These are phyloP conservation scores for Geranium incanum DNA, from an alignment of 441 rosid species.

Conservation along the genomic window DNA sequence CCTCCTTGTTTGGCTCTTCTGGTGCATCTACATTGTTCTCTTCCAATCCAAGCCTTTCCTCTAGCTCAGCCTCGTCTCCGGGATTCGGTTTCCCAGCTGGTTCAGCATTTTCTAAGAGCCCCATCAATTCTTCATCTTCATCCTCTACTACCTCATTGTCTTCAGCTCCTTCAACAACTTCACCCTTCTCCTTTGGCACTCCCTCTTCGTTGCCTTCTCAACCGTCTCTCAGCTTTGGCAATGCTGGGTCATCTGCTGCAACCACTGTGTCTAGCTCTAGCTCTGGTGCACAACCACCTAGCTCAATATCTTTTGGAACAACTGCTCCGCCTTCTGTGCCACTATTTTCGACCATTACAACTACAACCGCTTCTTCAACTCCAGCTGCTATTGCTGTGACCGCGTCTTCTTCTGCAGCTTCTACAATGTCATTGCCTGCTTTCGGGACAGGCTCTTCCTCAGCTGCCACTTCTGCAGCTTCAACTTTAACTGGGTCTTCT, in stretches of 20 bases:
- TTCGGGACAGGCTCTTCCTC: slow-evolving; percentile 33
- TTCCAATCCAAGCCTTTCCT: slow-evolving; percentile 18
- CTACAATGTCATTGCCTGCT: slow-evolving; percentile 38
- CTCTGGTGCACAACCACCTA: slow-evolving; percentile 23
- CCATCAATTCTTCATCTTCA: slow-evolving; percentile 24
- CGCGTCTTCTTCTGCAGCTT: slow-evolving; percentile 35
- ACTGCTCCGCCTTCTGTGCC: slow-evolving; percentile 26
- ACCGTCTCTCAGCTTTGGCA: slow-evolving; percentile 36
- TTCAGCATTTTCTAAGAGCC: slow-evolving; percentile 23
- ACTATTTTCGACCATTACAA: slow-evolving; percentile 55
- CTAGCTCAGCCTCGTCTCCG: slow-evolving; percentile 25
- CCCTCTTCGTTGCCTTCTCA: slow-evolving; percentile 40
- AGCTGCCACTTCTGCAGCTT: slow-evolving; percentile 23
- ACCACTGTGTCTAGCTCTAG: slow-evolving; percentile 30
- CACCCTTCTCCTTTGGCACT: slow-evolving; percentile 41
- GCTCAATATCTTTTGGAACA: slow-evolving; percentile 29
- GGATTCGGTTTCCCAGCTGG: slow-evolving; percentile 31
- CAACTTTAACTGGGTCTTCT: slow-evolving; percentile 28
- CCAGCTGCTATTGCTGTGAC: slow-evolving; percentile 35
- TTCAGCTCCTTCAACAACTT: slow-evolving; percentile 26
- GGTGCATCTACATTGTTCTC: slow-evolving; percentile 22
- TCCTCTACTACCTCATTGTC: slow-evolving; percentile 20
- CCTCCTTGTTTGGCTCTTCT: slow-evolving; percentile 10
- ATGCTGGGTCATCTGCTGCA: slow-evolving; percentile 39
- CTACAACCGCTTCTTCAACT: slow-evolving; percentile 40